Evolutionary conservation across 352 stramenopile genomes (phyloP).

Genomic region (Phytopythium cucurbitacearum): DNA sequence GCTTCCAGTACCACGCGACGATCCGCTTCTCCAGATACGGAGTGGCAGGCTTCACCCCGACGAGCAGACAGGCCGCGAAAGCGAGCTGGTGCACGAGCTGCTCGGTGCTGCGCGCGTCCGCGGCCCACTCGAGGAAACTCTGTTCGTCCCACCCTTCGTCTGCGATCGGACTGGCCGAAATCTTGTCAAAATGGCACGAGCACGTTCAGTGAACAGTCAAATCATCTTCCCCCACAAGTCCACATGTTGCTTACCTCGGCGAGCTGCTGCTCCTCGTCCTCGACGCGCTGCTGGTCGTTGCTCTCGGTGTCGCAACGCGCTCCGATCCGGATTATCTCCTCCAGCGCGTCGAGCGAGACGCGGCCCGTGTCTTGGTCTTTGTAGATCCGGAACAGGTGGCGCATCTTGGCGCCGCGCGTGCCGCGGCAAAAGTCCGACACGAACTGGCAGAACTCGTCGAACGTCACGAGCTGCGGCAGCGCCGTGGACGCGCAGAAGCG

Average conservation of each 20-base stretch:
- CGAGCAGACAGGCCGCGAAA: constrained; percentile 70
- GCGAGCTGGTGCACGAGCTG: constrained; percentile 67
- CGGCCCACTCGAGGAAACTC: constrained; percentile 51
- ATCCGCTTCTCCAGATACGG: constrained; percentile 64
- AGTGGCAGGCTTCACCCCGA: constrained; percentile 72
- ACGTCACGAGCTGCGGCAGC: constrained; percentile 52
- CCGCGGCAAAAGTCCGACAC: constrained; percentile 73
- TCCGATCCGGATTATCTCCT: constrained; percentile 37
- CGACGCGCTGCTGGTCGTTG: constrained; percentile 2
- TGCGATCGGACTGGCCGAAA: constrained; percentile 31
- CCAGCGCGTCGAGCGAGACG: constrained; percentile 32
- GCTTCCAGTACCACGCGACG: constrained; percentile 68
- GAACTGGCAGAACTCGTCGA: constrained; percentile 83
- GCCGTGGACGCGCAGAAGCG: constrained; percentile 37
- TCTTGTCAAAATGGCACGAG: constrained; percentile 11
- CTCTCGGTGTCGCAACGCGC: constrained; percentile 21
- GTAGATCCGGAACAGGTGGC: constrained; percentile 59
- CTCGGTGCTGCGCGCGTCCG: constrained; percentile 27
- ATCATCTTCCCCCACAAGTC: neutral
- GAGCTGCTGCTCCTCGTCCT: constrained; percentile 33
- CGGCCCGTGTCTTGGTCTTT: constrained; percentile 19
- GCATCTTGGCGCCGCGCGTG: constrained; percentile 31
- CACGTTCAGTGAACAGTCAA: neutral
- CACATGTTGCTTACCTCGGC: constrained; percentile 24
- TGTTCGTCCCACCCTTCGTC: constrained; percentile 35